A percentile compares a stretch with the other conserved stretches of the same genome.
Conservation (phyloP, 2,329 filamentous ascomycete species). For the Neocatenulostroma microsporum region DNA sequence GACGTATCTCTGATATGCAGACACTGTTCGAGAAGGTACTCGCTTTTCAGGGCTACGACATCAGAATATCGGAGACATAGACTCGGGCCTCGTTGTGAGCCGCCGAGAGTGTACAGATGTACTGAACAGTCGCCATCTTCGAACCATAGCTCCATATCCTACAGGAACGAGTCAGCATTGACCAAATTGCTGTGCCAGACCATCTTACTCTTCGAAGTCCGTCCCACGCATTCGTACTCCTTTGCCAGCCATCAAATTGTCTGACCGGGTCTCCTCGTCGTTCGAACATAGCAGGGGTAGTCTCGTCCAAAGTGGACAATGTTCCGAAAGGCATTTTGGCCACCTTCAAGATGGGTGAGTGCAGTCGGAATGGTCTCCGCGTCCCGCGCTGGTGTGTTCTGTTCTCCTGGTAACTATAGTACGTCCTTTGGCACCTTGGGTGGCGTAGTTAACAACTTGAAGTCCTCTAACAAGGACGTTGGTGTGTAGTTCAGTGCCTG, state of each 20-base stretch:
- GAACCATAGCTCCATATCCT: slow-evolving; percentile 68
- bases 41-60: slow-evolving; percentile 52
- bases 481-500: no score
- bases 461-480: no score
- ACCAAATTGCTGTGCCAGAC: no score
- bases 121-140: slow-evolving; percentile 61
- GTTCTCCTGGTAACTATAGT: no score
- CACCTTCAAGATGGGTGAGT: no score
- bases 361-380: no score
- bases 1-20: slow-evolving; percentile 17
- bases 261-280: not conserved
- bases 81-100: slow-evolving; percentile 58
- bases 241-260: slow-evolving; percentile 1
- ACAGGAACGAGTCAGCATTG: slow-evolving; percentile 9
- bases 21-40: slow-evolving; percentile 49
- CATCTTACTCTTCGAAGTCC: slow-evolving; percentile 3
- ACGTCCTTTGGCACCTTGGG: no score
- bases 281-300: no score
- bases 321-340: no score
- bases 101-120: slow-evolving; percentile 58
- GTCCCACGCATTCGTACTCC: not conserved
- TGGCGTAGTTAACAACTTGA: no score
- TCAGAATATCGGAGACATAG: slow-evolving; percentile 56
- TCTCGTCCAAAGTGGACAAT: no score
- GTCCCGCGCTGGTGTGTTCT: no score